These are phyloP conservation scores for Psidium guajava DNA, from an alignment of 345 rosid genomes.

Conservation along the genomic window DNA sequence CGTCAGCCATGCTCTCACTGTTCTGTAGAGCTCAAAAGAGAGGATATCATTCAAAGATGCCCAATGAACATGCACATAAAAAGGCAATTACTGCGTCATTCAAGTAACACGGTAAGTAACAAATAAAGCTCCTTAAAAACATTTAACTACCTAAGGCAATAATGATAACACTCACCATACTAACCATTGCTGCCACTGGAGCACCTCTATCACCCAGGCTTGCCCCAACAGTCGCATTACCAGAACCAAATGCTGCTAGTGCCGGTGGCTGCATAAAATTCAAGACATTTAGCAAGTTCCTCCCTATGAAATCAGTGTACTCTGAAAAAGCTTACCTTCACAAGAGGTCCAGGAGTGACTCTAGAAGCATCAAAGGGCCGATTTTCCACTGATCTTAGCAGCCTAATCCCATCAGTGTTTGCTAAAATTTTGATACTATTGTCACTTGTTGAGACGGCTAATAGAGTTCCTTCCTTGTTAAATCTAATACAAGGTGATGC, in stretches of 20 bases:
- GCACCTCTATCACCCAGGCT: constrained; percentile 40
- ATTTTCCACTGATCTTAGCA: constrained; percentile 53
- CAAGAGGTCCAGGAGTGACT: constrained; percentile 42
- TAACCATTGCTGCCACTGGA: constrained; percentile 45
- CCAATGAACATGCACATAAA: not conserved
- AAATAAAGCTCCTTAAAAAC: not conserved
- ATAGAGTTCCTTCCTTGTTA: constrained; percentile 66
- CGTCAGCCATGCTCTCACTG: constrained; percentile 47
- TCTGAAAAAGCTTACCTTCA: constrained; percentile 36
- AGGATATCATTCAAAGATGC: not conserved
- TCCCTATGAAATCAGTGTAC: not conserved
- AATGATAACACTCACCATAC: constrained; percentile 30
- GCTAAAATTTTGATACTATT: constrained; percentile 69
- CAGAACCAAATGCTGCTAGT: constrained; percentile 33
- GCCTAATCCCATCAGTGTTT: constrained; percentile 59
- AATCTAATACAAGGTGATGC: constrained; percentile 71
- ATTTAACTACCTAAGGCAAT: not conserved
- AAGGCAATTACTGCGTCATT: not conserved
- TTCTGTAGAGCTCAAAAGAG: constrained; percentile 31
- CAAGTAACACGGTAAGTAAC: not conserved
- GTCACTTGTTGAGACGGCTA: constrained; percentile 80
- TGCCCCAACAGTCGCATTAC: constrained; percentile 39
- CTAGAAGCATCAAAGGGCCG: constrained; percentile 81
- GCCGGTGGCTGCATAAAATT: constrained; percentile 30
- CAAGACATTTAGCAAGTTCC: constrained; percentile 1